A percentile compares a stretch with the other conserved stretches of the same genome.
Conservation (phyloP, 1,284 basidiomycete genomes). For the Bjerkandera adusta region DNA sequence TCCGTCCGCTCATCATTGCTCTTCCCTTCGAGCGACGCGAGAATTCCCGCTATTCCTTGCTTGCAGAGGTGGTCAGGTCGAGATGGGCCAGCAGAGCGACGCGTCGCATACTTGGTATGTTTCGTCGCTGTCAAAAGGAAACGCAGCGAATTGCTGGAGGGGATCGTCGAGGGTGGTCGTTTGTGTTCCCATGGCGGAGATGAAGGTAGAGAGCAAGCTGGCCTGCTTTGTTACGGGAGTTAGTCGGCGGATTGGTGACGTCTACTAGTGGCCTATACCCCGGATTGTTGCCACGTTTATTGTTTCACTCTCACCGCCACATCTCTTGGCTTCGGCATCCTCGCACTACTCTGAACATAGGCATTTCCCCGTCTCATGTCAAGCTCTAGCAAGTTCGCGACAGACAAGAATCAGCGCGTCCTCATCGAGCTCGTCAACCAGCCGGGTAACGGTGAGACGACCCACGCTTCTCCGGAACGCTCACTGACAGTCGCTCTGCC, state of each 20-base stretch:
- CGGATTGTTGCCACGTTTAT: no score
- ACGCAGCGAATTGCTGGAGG: conserved; percentile 23
- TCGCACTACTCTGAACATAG: not conserved
- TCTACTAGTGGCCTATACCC: no score
- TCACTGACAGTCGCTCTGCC: conserved; percentile 1
- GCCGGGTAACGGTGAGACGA: conserved; percentile 71
- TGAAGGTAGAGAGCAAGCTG: not conserved
- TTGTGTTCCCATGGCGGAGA: conserved; percentile 1
- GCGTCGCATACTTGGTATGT: conserved; percentile 51
- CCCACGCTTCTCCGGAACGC: conserved; percentile 8
- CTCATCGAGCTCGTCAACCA: conserved; percentile 63
- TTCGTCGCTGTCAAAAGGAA: conserved; percentile 55
- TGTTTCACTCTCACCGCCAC: no score
- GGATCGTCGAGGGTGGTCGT: not conserved
- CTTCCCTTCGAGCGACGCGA: conserved; percentile 40
- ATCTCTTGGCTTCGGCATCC: no score
- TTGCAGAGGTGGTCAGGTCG: conserved; percentile 29
- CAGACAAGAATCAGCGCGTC: conserved; percentile 67
- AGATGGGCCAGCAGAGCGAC: not conserved
- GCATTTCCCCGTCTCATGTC: conserved; percentile 5
- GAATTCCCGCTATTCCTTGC: conserved; percentile 63
- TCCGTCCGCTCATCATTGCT: conserved; percentile 43
- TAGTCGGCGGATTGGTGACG: no score
- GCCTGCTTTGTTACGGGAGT: no score
- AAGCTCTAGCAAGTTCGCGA: conserved; percentile 50